Evolutionary conservation across 2,329 filamentous ascomycete species (phyloP).

Genomic region (Ustulina deusta): DNA sequence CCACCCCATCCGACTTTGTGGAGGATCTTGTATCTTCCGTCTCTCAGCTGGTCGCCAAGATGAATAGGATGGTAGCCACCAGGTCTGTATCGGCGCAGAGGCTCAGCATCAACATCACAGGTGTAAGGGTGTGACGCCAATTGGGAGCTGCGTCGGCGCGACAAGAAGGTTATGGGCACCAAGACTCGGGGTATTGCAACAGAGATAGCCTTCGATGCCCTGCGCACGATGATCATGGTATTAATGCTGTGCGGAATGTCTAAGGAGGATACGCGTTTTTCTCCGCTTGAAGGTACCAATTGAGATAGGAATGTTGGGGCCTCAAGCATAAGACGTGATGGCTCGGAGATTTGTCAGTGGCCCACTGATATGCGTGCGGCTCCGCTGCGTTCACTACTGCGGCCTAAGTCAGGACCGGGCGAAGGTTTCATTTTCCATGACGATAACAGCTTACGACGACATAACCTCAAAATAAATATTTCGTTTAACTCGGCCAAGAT

Average conservation of each 20-base stretch:
- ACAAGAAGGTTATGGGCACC: neutral
- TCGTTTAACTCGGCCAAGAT: no score
- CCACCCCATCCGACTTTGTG: constrained; percentile 42
- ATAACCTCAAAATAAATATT: no score
- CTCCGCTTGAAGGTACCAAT: no score
- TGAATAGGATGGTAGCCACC: constrained; percentile 41
- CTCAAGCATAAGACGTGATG: no score
- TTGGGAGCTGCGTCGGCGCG: constrained; percentile 1
- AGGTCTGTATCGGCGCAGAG: constrained; percentile 25
- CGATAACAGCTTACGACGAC: no score
- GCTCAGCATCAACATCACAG: constrained; percentile 28
- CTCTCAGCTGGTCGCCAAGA: constrained; percentile 37
- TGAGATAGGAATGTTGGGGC: no score
- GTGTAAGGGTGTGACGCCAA: neutral
- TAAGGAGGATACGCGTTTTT: no score
- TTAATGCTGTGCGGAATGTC: neutral
- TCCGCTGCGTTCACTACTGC: no score
- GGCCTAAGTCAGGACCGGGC: no score
- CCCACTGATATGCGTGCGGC: no score
- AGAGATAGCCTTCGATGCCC: neutral
- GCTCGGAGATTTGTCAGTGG: no score
- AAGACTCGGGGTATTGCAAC: neutral
- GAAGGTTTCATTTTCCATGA: no score
- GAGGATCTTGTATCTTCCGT: constrained; percentile 36
- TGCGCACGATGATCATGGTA: neutral